Evolutionary conservation across 2,329 filamentous ascomycete genomes (phyloP), one percentile per base, ranked within the genome.

Genomic region (Penicillium griseofulvum): DNA sequence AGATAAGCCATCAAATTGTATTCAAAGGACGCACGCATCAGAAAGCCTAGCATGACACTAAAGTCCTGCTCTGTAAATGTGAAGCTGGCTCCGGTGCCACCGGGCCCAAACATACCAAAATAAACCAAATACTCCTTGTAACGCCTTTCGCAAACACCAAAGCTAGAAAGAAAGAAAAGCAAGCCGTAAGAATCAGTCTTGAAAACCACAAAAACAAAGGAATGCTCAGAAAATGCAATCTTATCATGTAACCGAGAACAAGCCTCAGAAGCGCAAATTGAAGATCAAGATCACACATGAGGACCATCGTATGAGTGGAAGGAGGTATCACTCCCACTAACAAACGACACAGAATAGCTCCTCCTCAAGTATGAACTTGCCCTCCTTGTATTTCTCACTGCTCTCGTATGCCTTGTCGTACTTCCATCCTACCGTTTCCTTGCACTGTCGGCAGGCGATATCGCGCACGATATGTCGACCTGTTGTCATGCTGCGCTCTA

Each of bases 371-470:
- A 99, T 99, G 73, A 89, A 97, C 78, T 97, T 99, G 53, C 91
- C 92, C 81, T 99, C 94, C 80, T 99, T 99, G 78, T 99, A 99
- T 78, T 96, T 96, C 82, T 99, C 93, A 61, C 83, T 87, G 33
- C 80, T 76, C 78, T 99, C 94, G 73, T 89, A 97, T 1, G 94
- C 94, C 78, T 95, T 96, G 76, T 99, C 94, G 73, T 99, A 99
- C 75, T 96, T 97, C 94, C 94, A 99, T 34, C 94, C 94, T 50
- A 99, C 94, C 29, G 88, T 89, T 74, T 92, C 89, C 71, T 88
- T 89, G 83, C 94, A 99, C 75, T 96, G 90, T 55, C 88, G 84
- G 79, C 94, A 99, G 55, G 81, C 81, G 67, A 99, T 97, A 73
- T 99, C 94, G 55, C 94, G 87, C 45, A 99, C 94, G 54, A 97